Base-by-base conservation (phyloP, 768 basidiomycete species). In the Termitomyces sp. region DNA sequence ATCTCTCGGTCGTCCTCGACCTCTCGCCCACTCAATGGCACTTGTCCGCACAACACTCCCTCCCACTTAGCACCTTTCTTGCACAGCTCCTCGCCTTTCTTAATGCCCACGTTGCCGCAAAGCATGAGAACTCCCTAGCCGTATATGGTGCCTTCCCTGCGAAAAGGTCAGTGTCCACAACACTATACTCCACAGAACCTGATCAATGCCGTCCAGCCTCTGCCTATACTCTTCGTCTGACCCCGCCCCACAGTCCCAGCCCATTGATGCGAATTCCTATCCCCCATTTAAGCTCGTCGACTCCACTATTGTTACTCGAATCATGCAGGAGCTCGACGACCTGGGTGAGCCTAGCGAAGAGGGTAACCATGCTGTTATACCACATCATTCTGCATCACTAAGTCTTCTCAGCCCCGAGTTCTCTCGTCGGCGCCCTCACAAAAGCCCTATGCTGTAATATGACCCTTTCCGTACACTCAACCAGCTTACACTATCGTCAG, bases 101-200 rank as follows among this genome's bases (percentile, higher is more conserved):
- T 66, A 98, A 99, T 67, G 84, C 94, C 3, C 94, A 98, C 73
- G 81, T 98, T 59, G 94, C 94, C 1, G 82, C 85, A 61, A 85
- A 88, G 62, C 88, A 94, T 73, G 94, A 96, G 70, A 99, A 99
- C 68, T 83, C 90, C 4, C 79, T 99, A 39, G 91, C 94, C 6
- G 90, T 98, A 55, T 96, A 93, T 68, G 96, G 85, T 8, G 96
- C 95, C 5, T 78, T 94, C 48, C 90, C 91, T 1, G 85, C 84
- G 22, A 87, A 86, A 71, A 94, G 91, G 92, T 91, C 5, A 48
- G 51, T 24, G 54, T 12, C 24, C 13, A 15, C n/a, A 7, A 51
- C 24, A 60, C 52, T 41, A n/a, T n/a, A 9, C 42, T 46, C 46
- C 46, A 18, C 51, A n/a, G 22, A 56, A 1, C 20, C 24, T 3